Conservation (phyloP, 2,329 filamentous ascomycete species). For the Clarireedia hainanense region DNA sequence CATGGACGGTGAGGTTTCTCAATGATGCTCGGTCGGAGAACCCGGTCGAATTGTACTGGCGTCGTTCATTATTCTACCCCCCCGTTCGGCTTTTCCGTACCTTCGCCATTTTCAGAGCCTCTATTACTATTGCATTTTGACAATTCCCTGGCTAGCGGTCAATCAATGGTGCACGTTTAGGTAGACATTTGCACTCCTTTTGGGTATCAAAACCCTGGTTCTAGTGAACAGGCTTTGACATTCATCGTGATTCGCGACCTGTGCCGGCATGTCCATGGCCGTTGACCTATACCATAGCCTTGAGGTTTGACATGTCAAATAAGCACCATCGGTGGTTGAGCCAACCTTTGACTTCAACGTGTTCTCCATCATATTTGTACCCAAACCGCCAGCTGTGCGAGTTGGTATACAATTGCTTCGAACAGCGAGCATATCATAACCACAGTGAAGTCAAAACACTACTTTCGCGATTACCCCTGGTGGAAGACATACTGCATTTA, state of each 20-base stretch:
- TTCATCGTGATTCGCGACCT: not conserved
- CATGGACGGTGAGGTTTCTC: not conserved
- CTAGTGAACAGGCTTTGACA: not conserved
- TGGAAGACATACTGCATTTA: not conserved
- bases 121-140: not conserved
- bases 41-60: not conserved
- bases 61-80: not conserved
- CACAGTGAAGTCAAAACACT: not conserved
- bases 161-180: not conserved
- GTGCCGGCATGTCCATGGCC: not conserved
- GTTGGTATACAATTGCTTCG: not conserved
- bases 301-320: constrained; percentile 2
- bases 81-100: not conserved
- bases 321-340: not conserved
- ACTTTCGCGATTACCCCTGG: not conserved
- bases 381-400: not conserved
- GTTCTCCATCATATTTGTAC: not conserved
- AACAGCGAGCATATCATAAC: not conserved
- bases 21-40: no score
- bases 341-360: not conserved
- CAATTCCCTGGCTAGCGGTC: not conserved
- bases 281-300: not conserved
- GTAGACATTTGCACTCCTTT: not conserved
- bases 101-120: not conserved
- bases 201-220: not conserved